A percentile compares a stretch with the other conserved stretches of the same genome.
These are phyloP conservation scores for Pythium folliculosum DNA, from an alignment of 352 stramenopile genomes.

Conservation along the genomic window DNA sequence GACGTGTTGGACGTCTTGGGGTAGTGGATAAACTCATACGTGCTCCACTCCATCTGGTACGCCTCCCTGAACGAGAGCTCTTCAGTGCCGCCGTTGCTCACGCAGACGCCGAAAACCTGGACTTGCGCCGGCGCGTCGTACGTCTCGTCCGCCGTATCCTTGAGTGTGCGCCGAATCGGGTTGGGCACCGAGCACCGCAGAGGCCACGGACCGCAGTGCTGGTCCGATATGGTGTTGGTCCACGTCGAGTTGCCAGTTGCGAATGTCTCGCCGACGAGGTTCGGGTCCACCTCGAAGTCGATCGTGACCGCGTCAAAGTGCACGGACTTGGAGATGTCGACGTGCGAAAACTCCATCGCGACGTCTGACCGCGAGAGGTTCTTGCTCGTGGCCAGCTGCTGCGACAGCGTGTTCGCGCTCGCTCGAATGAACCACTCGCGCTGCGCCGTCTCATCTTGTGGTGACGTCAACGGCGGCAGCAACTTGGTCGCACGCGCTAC, in stretches of 20 bases:
- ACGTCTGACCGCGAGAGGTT: not conserved
- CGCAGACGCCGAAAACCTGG: slow-evolving; percentile 6
- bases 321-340: not conserved
- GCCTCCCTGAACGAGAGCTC: not conserved
- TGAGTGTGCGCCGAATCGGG: too few species aligned
- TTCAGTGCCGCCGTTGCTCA: not conserved
- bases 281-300: slow-evolving; percentile 8
- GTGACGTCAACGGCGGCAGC: not conserved
- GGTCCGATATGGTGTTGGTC: not conserved
- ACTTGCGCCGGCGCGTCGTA: slow-evolving; percentile 2
- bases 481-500: not conserved
- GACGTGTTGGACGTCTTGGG: not conserved
- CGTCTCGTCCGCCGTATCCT: not conserved
- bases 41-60: too few species aligned
- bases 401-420: not conserved
- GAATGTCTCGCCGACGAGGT: not conserved
- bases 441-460: not conserved
- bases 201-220: slow-evolving; percentile 11
- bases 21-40: not conserved
- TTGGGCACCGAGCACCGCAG: not conserved
- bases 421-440: not conserved
- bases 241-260: not conserved
- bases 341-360: slow-evolving; percentile 2
- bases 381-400: not conserved
- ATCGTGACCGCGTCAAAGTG: slow-evolving; percentile 16